Conservation (phyloP, 768 basidiomycete species). For the Mycena rebaudengoi region DNA sequence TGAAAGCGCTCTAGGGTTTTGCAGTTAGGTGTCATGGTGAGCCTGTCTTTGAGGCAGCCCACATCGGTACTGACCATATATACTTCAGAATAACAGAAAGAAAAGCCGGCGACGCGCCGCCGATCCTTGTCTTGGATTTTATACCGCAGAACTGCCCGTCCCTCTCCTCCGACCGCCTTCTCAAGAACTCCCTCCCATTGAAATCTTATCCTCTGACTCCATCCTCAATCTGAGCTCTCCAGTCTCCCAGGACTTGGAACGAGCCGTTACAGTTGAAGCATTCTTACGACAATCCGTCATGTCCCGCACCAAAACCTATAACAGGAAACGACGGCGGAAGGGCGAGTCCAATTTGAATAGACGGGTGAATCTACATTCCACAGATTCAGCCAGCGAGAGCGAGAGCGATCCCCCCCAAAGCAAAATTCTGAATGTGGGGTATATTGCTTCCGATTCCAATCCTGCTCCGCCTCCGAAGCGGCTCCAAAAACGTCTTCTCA, state of each 20-base stretch:
- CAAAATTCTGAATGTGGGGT: neutral
- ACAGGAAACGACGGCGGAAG: constrained; percentile 2
- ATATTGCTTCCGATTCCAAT: neutral
- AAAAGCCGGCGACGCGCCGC: constrained; percentile 20
- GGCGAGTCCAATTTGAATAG: neutral
- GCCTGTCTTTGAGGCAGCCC: too few relatives aligned
- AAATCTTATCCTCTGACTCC: neutral
- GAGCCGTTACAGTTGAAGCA: constrained; percentile 12
- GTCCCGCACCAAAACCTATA: constrained; percentile 9
- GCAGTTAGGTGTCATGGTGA: too few relatives aligned
- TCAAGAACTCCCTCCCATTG: neutral
- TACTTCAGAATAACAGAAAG: constrained; percentile 6
- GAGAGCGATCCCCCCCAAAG: neutral
- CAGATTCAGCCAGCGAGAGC: neutral
- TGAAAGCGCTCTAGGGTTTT: too few relatives aligned
- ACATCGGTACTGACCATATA: too few relatives aligned
- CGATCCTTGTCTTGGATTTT: constrained; percentile 26
- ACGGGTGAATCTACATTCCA: neutral
- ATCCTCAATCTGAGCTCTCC: neutral
- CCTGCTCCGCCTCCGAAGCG: too few relatives aligned
- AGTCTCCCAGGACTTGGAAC: neutral
- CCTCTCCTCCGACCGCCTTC: neutral
- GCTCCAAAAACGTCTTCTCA: constrained; percentile 16
- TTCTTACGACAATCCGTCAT: constrained; percentile 17
- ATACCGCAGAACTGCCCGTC: neutral